phyloP scores from a whole-genome alignment of 2,329 filamentous ascomycete species.

The Stagonosporopsis chrysanthemi region DNA sequence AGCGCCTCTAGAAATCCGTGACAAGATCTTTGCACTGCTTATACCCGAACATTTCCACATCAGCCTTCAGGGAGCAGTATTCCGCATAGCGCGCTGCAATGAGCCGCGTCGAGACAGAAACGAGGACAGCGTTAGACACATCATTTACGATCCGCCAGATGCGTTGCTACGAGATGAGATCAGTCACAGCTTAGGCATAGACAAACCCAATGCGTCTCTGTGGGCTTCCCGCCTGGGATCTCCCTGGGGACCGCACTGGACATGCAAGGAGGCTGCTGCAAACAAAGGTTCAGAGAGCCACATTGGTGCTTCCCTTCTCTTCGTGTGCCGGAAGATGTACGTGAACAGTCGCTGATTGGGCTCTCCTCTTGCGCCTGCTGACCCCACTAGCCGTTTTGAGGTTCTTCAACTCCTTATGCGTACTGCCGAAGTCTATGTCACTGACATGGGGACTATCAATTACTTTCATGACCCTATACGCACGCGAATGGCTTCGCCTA shows the following conservation, averaged over 20 bases:
- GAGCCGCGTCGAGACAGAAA: neutral
- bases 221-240: neutral
- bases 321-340: neutral
- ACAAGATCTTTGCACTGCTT: neutral
- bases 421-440: neutral
- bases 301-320: neutral
- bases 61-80: neutral
- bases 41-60: neutral
- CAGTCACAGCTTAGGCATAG: neutral
- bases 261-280: neutral
- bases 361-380: neutral
- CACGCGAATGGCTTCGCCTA: neutral
- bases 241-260: neutral
- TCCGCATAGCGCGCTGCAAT: neutral
- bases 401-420: neutral
- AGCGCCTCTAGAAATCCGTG: neutral
- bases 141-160: neutral
- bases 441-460: neutral
- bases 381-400: neutral
- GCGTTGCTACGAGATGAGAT: neutral
- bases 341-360: neutral
- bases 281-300: neutral
- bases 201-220: neutral
- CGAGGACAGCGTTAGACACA: neutral
- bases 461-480: neutral